Percentiles rank a stretch among this genome's conserved stretches.
Evolutionary conservation across 345 rosid species (phyloP).

Genomic region (Cardamine chenopodiifolia): DNA sequence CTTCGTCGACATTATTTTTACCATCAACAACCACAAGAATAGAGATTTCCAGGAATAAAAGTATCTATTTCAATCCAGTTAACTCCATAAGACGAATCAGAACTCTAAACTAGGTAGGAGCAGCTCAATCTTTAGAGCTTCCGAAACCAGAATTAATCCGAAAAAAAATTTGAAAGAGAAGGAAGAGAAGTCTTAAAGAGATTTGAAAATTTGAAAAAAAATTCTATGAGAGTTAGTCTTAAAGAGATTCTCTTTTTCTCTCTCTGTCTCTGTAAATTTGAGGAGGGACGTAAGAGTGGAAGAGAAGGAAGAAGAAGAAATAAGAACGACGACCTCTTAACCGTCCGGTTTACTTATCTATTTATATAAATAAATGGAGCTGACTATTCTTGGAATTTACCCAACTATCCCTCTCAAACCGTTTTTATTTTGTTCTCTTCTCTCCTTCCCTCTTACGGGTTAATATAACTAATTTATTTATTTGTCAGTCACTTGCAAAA

Average conservation of each 20-base stretch:
- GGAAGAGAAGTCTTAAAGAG: too few relatives aligned
- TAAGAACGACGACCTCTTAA: conserved; percentile 29
- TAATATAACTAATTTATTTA: neutral
- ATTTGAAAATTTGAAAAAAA: too few relatives aligned
- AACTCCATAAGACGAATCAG: conserved; percentile 13
- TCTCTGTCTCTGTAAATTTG: conserved; percentile 9
- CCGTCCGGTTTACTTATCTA: conserved; percentile 32
- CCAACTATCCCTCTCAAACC: conserved; percentile 38
- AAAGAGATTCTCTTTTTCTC: conserved; percentile 3
- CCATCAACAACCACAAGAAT: neutral
- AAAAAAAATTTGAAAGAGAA: neutral
- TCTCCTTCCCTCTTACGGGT: neutral
- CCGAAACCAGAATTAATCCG: conserved; percentile 17
- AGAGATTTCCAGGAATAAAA: neutral
- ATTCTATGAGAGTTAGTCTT: neutral
- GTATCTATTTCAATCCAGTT: neutral
- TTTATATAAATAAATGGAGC: neutral
- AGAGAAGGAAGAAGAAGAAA: conserved; percentile 32
- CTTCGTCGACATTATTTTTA: conserved; percentile 57
- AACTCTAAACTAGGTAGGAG: neutral
- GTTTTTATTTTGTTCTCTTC: conserved; percentile 1
- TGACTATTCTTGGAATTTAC: conserved; percentile 26
- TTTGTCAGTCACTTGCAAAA: neutral
- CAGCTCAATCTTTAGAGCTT: conserved; percentile 27
- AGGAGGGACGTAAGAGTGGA: conserved; percentile 18